Percentiles rank a stretch among this genome's conserved stretches.
These are phyloP conservation scores for Lepraria neglecta DNA, from an alignment of 495 filamentous ascomycete genomes.

Conservation along the genomic window DNA sequence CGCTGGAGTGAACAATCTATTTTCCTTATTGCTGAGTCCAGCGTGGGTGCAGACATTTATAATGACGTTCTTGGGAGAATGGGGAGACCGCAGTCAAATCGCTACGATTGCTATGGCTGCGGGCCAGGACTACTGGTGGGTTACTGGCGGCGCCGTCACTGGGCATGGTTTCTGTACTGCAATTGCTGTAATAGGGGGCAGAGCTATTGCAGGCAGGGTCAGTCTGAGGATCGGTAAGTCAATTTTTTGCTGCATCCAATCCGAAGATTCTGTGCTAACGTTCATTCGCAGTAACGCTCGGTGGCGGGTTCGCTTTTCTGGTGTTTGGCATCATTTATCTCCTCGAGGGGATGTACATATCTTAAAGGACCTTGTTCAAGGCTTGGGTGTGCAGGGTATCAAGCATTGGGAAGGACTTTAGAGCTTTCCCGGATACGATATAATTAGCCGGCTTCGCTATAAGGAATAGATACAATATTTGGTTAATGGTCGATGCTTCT, in stretches of 20 bases:
- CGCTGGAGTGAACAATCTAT: conserved; percentile 73
- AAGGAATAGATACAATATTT: neutral
- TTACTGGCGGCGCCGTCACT: conserved; percentile 78
- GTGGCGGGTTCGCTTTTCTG: conserved; percentile 87
- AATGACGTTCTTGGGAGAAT: conserved; percentile 98
- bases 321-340: conserved; percentile 88
- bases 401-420: conserved; percentile 11
- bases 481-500: neutral
- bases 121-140: conserved; percentile 98
- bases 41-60: conserved; percentile 99
- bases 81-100: conserved; percentile 97
- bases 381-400: conserved; percentile 1
- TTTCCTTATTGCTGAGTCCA: conserved; percentile 80
- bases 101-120: conserved; percentile 99
- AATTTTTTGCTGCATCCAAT: conserved; percentile 1
- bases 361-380: neutral
- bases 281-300: conserved; percentile 68
- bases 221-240: conserved; percentile 94
- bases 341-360: conserved; percentile 63
- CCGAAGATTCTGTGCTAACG: conserved; percentile 19
- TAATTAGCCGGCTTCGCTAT: neutral
- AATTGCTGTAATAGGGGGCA: conserved; percentile 86
- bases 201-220: conserved; percentile 86
- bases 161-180: conserved; percentile 88
- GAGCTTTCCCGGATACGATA: neutral